Evolutionary conservation across 805 yeast species (phyloP).

Genomic region (Ogataea haglerorum): DNA sequence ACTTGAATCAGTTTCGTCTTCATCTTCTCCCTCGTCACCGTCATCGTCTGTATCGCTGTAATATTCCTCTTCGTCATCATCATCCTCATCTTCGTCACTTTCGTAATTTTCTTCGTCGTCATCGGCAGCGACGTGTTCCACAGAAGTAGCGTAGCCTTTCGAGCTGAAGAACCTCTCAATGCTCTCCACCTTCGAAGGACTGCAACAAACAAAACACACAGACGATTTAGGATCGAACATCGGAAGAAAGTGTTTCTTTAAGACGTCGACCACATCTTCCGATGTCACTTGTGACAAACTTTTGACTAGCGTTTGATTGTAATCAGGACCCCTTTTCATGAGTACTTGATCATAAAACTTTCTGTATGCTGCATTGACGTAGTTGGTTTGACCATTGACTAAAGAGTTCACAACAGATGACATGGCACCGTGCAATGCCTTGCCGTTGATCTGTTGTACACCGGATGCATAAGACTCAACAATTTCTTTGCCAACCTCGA

Average conservation of each 20-base stretch:
- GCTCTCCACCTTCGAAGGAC: conserved; percentile 56
- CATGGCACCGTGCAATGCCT: conserved; percentile 66
- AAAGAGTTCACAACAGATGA: conserved; percentile 70
- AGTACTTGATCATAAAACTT: conserved; percentile 66
- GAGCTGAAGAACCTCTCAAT: conserved; percentile 45
- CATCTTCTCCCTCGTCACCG: conserved; percentile 13
- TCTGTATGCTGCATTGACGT: conserved; percentile 58
- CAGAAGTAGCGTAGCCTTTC: conserved; percentile 55
- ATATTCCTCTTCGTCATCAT: conserved; percentile 26
- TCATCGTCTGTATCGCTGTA: conserved; percentile 16
- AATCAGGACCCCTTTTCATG: conserved; percentile 68
- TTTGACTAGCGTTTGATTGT: conserved; percentile 49
- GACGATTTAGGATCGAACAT: conserved; percentile 59
- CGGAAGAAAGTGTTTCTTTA: conserved; percentile 59
- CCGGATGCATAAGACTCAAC: conserved; percentile 62
- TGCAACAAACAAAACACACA: conserved; percentile 66
- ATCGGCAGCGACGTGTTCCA: conserved; percentile 48
- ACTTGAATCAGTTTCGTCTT: conserved; percentile 31
- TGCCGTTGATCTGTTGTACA: conserved; percentile 47
- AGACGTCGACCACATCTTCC: conserved; percentile 46
- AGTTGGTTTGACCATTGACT: conserved; percentile 67
- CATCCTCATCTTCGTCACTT: conserved; percentile 28
- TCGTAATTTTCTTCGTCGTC: conserved; percentile 31
- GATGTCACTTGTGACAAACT: conserved; percentile 50
- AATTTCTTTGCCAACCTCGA: conserved; percentile 57